Evolutionary conservation across 306 rosid genomes (phyloP), one percentile per base, ranked within the genome.

Genomic region (Astragalus glycyphyllos): DNA sequence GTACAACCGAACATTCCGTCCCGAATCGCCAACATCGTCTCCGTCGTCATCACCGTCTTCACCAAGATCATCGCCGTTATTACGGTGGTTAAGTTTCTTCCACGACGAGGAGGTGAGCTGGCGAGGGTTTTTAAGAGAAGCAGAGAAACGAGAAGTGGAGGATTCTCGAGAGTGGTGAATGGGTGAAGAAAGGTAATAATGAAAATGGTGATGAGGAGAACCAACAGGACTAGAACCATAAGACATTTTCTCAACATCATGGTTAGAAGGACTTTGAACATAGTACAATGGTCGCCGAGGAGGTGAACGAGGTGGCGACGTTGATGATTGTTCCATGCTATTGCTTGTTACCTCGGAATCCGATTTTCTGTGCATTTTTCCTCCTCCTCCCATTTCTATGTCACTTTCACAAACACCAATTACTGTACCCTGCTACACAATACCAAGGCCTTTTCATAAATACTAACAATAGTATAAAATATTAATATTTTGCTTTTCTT

Each of bases 101-200:
- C 98, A 93, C 20, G 78, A 35, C n/a, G 47, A 75, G 50, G 46
- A 5, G 26, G 34, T 6, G 26, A 84, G 53, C 41, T 48, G 31
- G 29, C 86, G 72, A n/a, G 88, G 73, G 79, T 89, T 84, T 44
- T 83, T 93, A 17, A 93, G 80, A 4, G 98, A 86, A 16, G 89
- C 98, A 6, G 98, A 93, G 92, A 82, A 90, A 20, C 97, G 90
- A 11, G 98, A 87, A 8, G 96, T 90, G 48, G 97, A 94, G 34
- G 98, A 94, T 82, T 94, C 98, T 1, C 97, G 96, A 0, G 98
- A 94, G 76, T 94, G 98, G 82, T 94, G 98, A 58, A 88, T 89
- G 0, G 98, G 96, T 5, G 98, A 94, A 48, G 89, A 88, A 65
- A 83, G 87, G 81, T 87, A 87, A 47, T 83, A 88, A 34, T 88